Percentiles rank a stretch among this genome's conserved stretches.
These are phyloP conservation scores for Peronospora farinosa DNA, from an alignment of 352 stramenopile genomes.

Conservation along the genomic window DNA sequence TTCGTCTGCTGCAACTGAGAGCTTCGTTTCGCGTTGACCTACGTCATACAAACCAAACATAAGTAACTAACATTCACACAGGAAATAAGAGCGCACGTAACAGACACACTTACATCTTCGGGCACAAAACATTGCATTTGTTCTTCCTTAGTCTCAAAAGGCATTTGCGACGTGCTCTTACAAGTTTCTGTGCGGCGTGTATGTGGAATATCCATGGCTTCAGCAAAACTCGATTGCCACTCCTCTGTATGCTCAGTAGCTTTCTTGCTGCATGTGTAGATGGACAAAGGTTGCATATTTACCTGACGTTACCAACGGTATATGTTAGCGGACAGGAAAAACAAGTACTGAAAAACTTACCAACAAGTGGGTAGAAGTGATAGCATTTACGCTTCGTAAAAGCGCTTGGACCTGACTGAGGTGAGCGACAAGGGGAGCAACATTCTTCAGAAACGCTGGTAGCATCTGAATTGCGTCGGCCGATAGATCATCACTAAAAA, in stretches of 20 bases:
- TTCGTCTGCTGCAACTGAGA: constrained; percentile 20
- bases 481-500: constrained; percentile 23
- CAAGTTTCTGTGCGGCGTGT: constrained; percentile 1
- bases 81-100: not conserved
- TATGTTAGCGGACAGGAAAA: constrained; percentile 1
- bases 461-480: constrained; percentile 28
- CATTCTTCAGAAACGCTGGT: constrained; percentile 28
- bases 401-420: constrained; percentile 37
- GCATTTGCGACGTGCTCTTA: not conserved
- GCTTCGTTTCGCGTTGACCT: constrained; percentile 19
- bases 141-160: constrained; percentile 1
- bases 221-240: constrained; percentile 16
- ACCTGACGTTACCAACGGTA: constrained; percentile 9
- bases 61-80: constrained; percentile 1
- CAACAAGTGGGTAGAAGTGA: constrained; percentile 19
- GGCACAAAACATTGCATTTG: constrained; percentile 1
- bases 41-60: constrained; percentile 3
- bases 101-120: constrained; percentile 14
- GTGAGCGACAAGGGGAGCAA: constrained; percentile 22
- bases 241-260: constrained; percentile 16
- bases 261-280: constrained; percentile 12
- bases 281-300: constrained; percentile 13
- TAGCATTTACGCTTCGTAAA: constrained; percentile 29
- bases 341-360: constrained; percentile 10
- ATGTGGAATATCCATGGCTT: constrained; percentile 1